Evolutionary conservation across 176 grass and related monocot genomes (phyloP).

Genomic region (Raddia distichophylla): DNA sequence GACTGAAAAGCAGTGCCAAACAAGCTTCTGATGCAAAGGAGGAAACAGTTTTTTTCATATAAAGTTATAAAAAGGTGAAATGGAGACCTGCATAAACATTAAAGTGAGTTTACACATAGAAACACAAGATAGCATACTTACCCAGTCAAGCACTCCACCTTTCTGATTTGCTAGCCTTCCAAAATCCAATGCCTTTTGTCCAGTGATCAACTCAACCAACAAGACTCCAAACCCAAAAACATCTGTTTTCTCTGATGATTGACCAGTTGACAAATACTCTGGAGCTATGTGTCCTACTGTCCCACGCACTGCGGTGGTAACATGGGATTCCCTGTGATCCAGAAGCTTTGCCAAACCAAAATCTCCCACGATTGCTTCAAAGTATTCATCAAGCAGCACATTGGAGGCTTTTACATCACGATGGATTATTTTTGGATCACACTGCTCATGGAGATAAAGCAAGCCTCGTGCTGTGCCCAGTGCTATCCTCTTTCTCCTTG

Average conservation of each 20-base stretch:
- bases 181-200: conserved; percentile 93
- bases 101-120: background rate
- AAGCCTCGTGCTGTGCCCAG: conserved; percentile 86
- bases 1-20: background rate
- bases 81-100: background rate
- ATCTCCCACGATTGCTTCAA: conserved; percentile 96
- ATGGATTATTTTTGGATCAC: conserved; percentile 98
- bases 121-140: conserved; percentile 41
- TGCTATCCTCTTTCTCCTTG: conserved; percentile 87
- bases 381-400: conserved; percentile 95
- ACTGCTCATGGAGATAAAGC: conserved; percentile 91
- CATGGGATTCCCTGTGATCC: conserved; percentile 92
- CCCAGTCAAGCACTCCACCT: conserved; percentile 88
- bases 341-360: conserved; percentile 94
- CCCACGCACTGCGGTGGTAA: conserved; percentile 90
- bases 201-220: conserved; percentile 90
- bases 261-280: conserved; percentile 93
- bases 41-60: background rate
- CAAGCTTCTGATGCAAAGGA: background rate
- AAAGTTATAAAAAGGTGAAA: background rate
- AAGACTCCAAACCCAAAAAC: conserved; percentile 97
- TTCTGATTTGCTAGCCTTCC: conserved; percentile 88
- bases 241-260: conserved; percentile 98
- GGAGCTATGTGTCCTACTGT: conserved; percentile 97
- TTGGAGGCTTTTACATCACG: conserved; percentile 98